phyloP scores from a whole-genome alignment of 805 yeast species.

The Candida stauntonica region DNA sequence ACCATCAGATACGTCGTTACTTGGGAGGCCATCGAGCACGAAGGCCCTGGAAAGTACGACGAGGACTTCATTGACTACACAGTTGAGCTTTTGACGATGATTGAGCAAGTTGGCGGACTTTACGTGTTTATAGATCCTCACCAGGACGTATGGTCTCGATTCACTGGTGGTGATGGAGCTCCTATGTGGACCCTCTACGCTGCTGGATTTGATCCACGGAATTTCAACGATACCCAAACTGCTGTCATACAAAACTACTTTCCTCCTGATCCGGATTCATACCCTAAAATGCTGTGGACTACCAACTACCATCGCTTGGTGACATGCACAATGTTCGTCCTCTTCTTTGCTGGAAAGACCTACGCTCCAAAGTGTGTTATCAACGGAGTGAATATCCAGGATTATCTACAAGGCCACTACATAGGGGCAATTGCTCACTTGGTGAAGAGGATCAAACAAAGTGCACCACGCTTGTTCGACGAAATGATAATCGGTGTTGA shows the following conservation, averaged over 20 bases:
- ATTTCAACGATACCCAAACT: slow-evolving; percentile 71
- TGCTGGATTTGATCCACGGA: slow-evolving; percentile 78
- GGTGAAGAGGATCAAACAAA: slow-evolving; percentile 35
- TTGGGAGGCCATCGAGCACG: slow-evolving; percentile 92
- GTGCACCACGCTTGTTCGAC: slow-evolving; percentile 42
- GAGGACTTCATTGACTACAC: slow-evolving; percentile 70
- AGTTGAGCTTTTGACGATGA: slow-evolving; percentile 51
- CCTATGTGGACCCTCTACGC: slow-evolving; percentile 91
- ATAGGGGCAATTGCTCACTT: slow-evolving; percentile 48
- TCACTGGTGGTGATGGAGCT: slow-evolving; percentile 88
- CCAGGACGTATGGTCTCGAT: slow-evolving; percentile 93
- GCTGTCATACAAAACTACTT: slow-evolving; percentile 68
- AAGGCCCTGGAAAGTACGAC: slow-evolving; percentile 82
- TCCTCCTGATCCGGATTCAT: slow-evolving; percentile 35
- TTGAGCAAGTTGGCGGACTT: slow-evolving; percentile 62
- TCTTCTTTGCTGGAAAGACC: slow-evolving; percentile 73
- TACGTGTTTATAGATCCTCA: slow-evolving; percentile 85
- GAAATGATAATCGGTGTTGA: slow-evolving; percentile 72
- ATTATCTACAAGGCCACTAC: slow-evolving; percentile 64
- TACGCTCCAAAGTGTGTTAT: slow-evolving; percentile 75
- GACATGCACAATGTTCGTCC: slow-evolving; percentile 74
- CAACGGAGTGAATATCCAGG: slow-evolving; percentile 73
- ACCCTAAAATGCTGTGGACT: slow-evolving; percentile 90
- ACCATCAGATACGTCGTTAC: slow-evolving; percentile 70
- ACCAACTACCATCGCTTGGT: slow-evolving; percentile 79